Base-by-base conservation (phyloP, 2,329 filamentous ascomycete genomes). In the Ilyonectria sp. region DNA sequence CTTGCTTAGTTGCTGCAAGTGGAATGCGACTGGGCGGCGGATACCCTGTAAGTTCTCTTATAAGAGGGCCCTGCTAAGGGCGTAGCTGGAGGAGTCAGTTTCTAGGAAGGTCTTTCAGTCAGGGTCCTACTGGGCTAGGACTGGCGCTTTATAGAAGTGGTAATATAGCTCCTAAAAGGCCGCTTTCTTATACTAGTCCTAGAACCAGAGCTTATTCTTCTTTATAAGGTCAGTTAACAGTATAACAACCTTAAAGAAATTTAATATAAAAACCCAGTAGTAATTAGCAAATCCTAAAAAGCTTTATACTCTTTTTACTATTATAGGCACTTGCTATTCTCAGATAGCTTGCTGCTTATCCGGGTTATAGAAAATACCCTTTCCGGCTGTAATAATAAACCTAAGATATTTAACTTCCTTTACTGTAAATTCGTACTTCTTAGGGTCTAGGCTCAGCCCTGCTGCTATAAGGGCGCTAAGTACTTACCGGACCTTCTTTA, bases 261-360 rank as follows among this genome's bases (percentile, higher is more conserved):
- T 17, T 11, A 6, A 1, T 2, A 60, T 60, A 60, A 60, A 60
- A 7, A 40, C 49, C 2, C 43, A 53, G 31, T 52, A 60, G 19
- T 40, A 60, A 33, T 50, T 60, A 17, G 17, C 31, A 52, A 44
- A 52, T 5, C 46, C 29, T 26, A 60, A 8, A 17, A 60, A 50
- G 19, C 56, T 60, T 26, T 50, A 37, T 23, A 52, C 21, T 11
- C 17, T 15, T 8, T 53, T 43, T 19, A 60, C 10, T 29, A 17
- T 17, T 43, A 43, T 37, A 17, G 26, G 23, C 5, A 10, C n/a
- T 40, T 29, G 13, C 17, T 60, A 60, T 1, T 60, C 19, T 2
- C 11, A 43, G 15, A 60, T 59, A 35, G 29, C 55, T 60, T 50
- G 35, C 37, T 19, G 8, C 8, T 44, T 44, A 7, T 44, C 9